Conservation (phyloP, 495 filamentous ascomycete genomes). For the Parmelia sp. region DNA sequence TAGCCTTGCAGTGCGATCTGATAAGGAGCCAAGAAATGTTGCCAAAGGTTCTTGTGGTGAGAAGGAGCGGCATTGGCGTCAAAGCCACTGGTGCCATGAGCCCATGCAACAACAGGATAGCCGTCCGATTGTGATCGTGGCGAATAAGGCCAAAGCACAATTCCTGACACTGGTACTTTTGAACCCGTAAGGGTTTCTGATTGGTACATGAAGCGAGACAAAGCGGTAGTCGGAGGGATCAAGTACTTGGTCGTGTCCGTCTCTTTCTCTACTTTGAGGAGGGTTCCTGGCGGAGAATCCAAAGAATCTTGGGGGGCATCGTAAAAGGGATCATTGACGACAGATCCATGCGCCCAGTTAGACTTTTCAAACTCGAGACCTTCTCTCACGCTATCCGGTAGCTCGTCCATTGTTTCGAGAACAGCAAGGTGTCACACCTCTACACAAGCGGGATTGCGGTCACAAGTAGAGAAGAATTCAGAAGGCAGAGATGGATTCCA, state of each 20-base stretch:
- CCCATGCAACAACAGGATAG: constrained; percentile 44
- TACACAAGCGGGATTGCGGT: not conserved
- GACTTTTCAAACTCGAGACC: constrained; percentile 11
- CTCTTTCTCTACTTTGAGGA: constrained; percentile 15
- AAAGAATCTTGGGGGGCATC: constrained; percentile 8
- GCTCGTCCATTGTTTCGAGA: constrained; percentile 7
- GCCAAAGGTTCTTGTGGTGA: constrained; percentile 41
- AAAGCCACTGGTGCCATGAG: constrained; percentile 49
- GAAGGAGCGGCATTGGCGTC: constrained; percentile 41
- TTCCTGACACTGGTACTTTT: constrained; percentile 44
- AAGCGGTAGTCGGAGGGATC: constrained; percentile 32
- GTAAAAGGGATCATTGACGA: constrained; percentile 14
- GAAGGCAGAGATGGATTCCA: not conserved
- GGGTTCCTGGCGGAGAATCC: constrained; percentile 9
- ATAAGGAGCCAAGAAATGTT: constrained; percentile 40
- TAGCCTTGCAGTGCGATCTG: constrained; percentile 44
- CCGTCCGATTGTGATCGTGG: constrained; percentile 27
- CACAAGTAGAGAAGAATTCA: not conserved
- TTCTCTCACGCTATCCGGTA: constrained; percentile 2
- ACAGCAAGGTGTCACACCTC: not conserved
- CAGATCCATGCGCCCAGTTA: constrained; percentile 8
- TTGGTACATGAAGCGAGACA: constrained; percentile 47
- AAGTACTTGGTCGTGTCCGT: constrained; percentile 14
- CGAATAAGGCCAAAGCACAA: constrained; percentile 47
- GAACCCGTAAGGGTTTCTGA: constrained; percentile 42